These are phyloP conservation scores for Stellera chamaejasme DNA, from an alignment of 345 rosid genomes.

Conservation along the genomic window DNA sequence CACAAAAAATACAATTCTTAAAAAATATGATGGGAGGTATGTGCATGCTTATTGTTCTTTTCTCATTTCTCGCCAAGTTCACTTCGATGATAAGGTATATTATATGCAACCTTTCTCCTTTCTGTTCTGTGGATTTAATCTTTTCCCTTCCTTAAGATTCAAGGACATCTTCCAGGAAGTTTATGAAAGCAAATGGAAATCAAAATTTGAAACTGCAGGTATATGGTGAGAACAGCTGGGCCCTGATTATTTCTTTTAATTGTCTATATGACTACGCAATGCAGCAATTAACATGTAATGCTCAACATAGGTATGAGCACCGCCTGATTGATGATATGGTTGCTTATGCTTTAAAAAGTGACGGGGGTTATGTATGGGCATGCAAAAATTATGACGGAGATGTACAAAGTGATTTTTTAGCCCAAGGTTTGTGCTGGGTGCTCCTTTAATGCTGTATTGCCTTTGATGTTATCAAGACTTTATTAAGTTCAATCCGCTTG, in stretches of 20 bases:
- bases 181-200: conserved; percentile 66
- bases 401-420: conserved; percentile 97
- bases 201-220: conserved; percentile 81
- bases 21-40: conserved; percentile 92
- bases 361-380: conserved; percentile 97
- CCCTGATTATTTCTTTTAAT: conserved; percentile 4
- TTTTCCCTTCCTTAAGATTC: conserved; percentile 42
- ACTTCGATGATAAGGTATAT: background rate
- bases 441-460: background rate
- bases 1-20: conserved; percentile 93
- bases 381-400: conserved; percentile 98
- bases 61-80: background rate
- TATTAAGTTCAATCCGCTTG: conserved; percentile 11
- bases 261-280: conserved; percentile 3
- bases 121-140: background rate
- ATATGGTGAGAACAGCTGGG: conserved; percentile 51
- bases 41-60: background rate
- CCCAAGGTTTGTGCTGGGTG: conserved; percentile 58
- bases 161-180: conserved; percentile 95
- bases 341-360: conserved; percentile 87
- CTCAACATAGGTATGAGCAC: conserved; percentile 72
- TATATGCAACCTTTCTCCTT: background rate
- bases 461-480: background rate
- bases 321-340: conserved; percentile 98
- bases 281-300: conserved; percentile 3